Base-by-base conservation (phyloP, 2,329 filamentous ascomycete species). In the Neoarthrinium moseri region DNA sequence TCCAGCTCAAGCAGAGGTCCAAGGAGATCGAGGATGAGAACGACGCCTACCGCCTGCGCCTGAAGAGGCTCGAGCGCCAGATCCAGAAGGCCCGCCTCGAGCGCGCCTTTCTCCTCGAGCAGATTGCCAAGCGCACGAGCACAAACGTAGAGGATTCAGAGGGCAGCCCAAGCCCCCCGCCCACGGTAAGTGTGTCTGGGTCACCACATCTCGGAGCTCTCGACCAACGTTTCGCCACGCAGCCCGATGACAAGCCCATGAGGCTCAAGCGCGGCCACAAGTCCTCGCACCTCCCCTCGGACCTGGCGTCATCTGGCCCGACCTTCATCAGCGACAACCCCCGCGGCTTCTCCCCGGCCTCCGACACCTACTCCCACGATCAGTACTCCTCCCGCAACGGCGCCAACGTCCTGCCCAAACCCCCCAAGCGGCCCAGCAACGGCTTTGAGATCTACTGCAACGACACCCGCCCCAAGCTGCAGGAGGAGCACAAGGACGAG, bases 11-110 rank as follows among this genome's bases (percentile, higher is more conserved):
- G 71, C 87, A 89, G 58, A 87, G 94, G 50, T 89, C 94, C 53
- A 87, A 85, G 64, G 91, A 96, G 65, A 89, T 97, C 58, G 91
- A 97, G 65, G 84, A 90, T 49, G 86, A 90, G 61, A 96, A 96
- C 66, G 91, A 96, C 58, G 81, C 87, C 47, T 86, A 89, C 37
- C 83, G 89, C 44, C 74, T 89, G 43, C 87, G 90, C 42, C 87
- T 96, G 52, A 75, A 80, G 32, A 86, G 91, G 38, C 81, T 95
- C 51, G 85, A 88, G 66, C 84, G 91, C 53, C 87, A 89, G 60
- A 86, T 96, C 56, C 87, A 95, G 66, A 96, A 97, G 71, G 83
- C 95, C 77, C 86, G 94, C 40, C 80, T 97, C 20, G 88, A 95
- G 71, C 81, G 90, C 51, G 87, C 89, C 21, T 86, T 88, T 56